Conservation (phyloP, 176 grass and related monocot species). For the Pontederia crassipes region DNA sequence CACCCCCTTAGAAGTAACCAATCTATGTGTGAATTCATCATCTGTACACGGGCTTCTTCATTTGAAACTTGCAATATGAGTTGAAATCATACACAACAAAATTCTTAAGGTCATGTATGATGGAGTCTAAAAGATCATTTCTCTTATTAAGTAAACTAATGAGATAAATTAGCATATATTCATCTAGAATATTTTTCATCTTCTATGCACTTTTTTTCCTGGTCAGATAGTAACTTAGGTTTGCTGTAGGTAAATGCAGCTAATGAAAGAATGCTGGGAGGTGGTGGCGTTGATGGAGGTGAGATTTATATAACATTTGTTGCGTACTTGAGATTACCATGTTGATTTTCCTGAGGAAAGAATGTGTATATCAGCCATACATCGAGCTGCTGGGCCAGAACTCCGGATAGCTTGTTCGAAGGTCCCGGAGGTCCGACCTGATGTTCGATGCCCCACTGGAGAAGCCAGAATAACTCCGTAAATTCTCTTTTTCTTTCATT, state of each 20-base stretch:
- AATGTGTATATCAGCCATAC: conserved; percentile 47
- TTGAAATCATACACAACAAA: no score
- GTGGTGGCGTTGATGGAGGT: conserved; percentile 92
- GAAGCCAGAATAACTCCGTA: conserved; percentile 87
- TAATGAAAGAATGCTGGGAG: conserved; percentile 75
- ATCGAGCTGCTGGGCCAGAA: conserved; percentile 83
- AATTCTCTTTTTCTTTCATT: conserved; percentile 23
- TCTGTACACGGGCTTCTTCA: no score
- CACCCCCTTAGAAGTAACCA: no score
- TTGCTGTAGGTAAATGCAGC: conserved; percentile 81
- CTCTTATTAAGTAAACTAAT: no score
- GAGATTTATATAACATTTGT: background rate
- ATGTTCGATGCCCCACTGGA: conserved; percentile 74
- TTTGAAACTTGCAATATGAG: no score
- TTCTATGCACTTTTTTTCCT: no score
- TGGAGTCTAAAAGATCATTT: no score
- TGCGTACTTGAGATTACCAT: background rate
- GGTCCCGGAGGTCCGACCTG: conserved; percentile 57
- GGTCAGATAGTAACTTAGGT: no score
- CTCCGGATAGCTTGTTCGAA: conserved; percentile 57
- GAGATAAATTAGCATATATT: no score
- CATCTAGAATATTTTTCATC: no score
- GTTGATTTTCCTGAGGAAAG: background rate
- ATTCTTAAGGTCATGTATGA: no score
- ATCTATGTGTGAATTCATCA: no score